These are phyloP conservation scores for Glonium stellatum DNA, from an alignment of 495 filamentous ascomycete genomes.

Conservation along the genomic window DNA sequence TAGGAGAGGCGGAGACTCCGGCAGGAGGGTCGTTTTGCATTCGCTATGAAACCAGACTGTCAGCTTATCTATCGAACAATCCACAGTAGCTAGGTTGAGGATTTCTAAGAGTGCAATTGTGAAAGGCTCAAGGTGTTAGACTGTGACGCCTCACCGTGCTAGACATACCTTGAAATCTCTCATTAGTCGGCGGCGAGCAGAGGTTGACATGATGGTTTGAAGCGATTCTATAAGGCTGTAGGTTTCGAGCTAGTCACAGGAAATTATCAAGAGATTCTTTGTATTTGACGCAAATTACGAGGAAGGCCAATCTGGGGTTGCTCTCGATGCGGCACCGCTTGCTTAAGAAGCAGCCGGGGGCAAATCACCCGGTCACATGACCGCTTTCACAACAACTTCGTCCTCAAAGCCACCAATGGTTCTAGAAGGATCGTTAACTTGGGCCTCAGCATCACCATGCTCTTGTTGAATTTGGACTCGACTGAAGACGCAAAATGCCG, in stretches of 20 bases:
- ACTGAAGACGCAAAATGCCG: too few species aligned
- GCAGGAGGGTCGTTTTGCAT: slow-evolving; percentile 99
- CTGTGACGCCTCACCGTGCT: neutral
- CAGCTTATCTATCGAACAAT: slow-evolving; percentile 18
- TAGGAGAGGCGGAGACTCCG: slow-evolving; percentile 91
- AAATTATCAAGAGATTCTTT: neutral
- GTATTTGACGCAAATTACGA: neutral
- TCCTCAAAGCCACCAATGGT: too few species aligned
- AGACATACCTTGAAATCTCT: slow-evolving; percentile 88
- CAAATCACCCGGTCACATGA: neutral
- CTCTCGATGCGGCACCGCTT: neutral
- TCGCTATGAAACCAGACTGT: slow-evolving; percentile 50
- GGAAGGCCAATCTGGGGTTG: neutral
- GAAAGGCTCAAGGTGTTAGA: too few species aligned
- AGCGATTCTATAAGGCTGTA: too few species aligned
- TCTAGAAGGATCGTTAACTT: too few species aligned
- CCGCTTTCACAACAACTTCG: neutral
- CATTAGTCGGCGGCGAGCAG: slow-evolving; percentile 91
- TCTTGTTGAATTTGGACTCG: too few species aligned
- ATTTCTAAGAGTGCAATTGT: neutral
- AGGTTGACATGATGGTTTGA: slow-evolving; percentile 66
- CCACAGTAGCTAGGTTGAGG: slow-evolving; percentile 6
- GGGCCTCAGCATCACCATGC: too few species aligned
- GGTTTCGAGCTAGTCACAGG: neutral
- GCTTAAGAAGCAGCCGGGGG: neutral